A percentile compares a stretch with the other conserved stretches of the same genome.
phyloP scores from a whole-genome alignment of 2,329 filamentous ascomycete genomes.

The Neopestalotiopsis rosae region DNA sequence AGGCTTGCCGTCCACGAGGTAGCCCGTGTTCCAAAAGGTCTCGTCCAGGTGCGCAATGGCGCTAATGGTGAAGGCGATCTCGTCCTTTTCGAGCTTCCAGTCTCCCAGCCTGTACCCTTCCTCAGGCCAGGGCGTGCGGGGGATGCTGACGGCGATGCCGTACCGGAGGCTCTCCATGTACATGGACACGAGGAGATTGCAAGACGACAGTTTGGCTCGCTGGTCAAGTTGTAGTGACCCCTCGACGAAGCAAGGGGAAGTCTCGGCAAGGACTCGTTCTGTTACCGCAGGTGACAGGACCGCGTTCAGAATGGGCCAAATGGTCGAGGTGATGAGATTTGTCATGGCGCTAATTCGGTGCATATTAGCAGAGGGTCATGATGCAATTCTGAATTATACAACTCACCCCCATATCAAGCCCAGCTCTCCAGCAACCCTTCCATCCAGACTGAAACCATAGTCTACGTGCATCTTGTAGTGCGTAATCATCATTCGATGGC shows the following conservation, averaged over 20 bases:
- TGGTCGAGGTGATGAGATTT: slow-evolving; percentile 16
- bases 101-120: slow-evolving; percentile 29
- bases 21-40: slow-evolving; percentile 35
- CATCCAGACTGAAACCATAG: background rate
- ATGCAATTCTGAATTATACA: too few relatives aligned
- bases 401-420: slow-evolving; percentile 4
- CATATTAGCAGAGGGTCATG: too few relatives aligned
- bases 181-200: slow-evolving; percentile 5
- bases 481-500: background rate
- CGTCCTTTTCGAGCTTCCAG: slow-evolving; percentile 33
- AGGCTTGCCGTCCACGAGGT: slow-evolving; percentile 21
- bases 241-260: too few relatives aligned
- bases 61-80: slow-evolving; percentile 30
- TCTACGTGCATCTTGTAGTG: background rate
- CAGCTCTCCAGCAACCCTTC: background rate
- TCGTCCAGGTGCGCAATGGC: slow-evolving; percentile 33
- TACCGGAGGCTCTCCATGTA: background rate
- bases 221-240: too few relatives aligned
- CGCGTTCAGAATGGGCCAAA: slow-evolving; percentile 10
- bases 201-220: background rate
- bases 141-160: too few relatives aligned
- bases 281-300: too few relatives aligned
- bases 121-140: background rate
- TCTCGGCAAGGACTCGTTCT: too few relatives aligned
- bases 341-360: too few relatives aligned